Evolutionary conservation across 345 rosid genomes (phyloP), one percentile per base, ranked within the genome.

Genomic region (Salix udensis): DNA sequence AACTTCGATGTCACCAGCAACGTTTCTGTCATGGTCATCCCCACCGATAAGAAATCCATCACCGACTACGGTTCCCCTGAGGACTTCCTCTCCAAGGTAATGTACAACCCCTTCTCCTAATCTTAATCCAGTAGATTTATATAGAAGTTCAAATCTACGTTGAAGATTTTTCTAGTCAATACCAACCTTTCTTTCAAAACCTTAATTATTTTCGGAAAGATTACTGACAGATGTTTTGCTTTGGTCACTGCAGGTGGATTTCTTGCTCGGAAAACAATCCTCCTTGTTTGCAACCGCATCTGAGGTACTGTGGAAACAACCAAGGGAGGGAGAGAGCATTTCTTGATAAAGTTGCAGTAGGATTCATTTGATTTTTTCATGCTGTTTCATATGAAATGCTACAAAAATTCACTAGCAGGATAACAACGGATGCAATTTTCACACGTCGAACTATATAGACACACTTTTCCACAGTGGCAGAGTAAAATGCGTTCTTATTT

Each of bases 21-120:
- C 70, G 74, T 93, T 75, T 1, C 84, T 30, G 92, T 96, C 42
- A 89, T 89, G 76, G 55, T 96, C 81, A 91, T 84, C 65, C 90
- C 99, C 18, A 93, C 96, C 6, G 97, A 96, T 80, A 91, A 87
- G 87, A 95, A 93, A 76, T 83, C 96, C 82, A 90, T 95, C 76
- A 84, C 94, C 15, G 98, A 95, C 75, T 95, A 70, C 14, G 94
- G 97, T 31, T 76, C 97, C 77, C 97, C 97, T 0, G 94, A 88
- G 70, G 58, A 89, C 72, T 94, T 94, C 79, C 93, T 93, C 74
- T 62, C 90, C 10, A 79, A 88, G 90, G 96, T 92, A 74, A 2
- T 13, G 34, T 26, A 65, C 16, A 50, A 3, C 1, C 12, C 6
- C 28, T 16, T n/a, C 24, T 60, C 11, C 13, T 14, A 31, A 7